phyloP scores from a whole-genome alignment of 331 rosid species.

The Quercus phellos region DNA sequence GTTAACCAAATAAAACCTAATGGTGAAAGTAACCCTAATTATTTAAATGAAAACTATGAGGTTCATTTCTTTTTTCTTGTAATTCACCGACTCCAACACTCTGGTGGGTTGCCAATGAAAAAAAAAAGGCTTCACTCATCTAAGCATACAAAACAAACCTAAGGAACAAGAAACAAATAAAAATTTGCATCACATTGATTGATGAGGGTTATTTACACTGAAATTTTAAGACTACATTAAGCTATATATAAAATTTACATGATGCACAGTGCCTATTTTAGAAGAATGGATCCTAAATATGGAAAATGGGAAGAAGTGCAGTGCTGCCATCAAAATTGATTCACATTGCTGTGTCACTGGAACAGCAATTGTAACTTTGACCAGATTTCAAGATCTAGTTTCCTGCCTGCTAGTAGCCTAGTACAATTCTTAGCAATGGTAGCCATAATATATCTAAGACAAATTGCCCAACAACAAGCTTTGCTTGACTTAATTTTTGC shows the following conservation, averaged over 20 bases:
- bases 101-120: too few species aligned
- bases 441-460: background rate
- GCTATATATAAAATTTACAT: background rate
- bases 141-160: background rate
- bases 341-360: background rate
- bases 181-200: background rate
- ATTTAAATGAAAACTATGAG: background rate
- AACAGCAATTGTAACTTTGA: background rate
- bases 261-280: background rate
- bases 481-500: background rate
- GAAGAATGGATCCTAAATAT: background rate
- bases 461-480: background rate
- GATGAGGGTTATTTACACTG: background rate
- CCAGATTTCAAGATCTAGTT: background rate
- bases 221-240: background rate
- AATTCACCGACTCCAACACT: too few species aligned
- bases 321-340: background rate
- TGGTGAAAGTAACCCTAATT: background rate
- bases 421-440: background rate
- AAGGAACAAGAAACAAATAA: background rate
- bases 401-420: background rate
- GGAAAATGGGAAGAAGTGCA: background rate
- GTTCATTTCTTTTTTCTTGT: background rate
- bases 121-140: too few species aligned
- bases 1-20: background rate